Percentiles rank a stretch among this genome's conserved stretches.
Evolutionary conservation across 73 alveolate genomes (phyloP).

Genomic region (Paramecium bursaria): DNA sequence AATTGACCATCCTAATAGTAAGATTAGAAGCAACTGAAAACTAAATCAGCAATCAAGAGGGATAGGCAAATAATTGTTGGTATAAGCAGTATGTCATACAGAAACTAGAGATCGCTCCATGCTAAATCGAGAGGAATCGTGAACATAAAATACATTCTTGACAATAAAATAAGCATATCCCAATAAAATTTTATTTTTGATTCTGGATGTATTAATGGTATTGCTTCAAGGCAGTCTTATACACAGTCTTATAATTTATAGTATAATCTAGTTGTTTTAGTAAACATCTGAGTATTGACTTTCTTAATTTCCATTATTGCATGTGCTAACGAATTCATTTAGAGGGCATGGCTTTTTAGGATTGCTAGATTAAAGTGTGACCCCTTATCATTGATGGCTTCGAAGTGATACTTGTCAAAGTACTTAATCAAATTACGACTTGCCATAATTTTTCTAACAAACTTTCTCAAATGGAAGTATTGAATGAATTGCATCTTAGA

Average conservation of each 20-base stretch:
- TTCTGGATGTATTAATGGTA: slow-evolving; percentile 40
- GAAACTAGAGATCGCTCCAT: slow-evolving; percentile 12
- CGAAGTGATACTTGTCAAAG: slow-evolving; percentile 8
- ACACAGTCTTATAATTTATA: not conserved
- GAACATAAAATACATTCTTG: slow-evolving; percentile 20
- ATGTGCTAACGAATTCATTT: not conserved
- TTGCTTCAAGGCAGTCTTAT: not conserved
- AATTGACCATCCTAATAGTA: slow-evolving; percentile 28
- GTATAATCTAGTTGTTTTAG: not conserved
- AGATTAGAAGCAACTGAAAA: slow-evolving; percentile 40
- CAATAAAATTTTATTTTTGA: slow-evolving; percentile 15
- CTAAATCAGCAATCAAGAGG: not conserved
- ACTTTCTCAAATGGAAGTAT: slow-evolving; percentile 41
- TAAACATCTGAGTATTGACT: not conserved
- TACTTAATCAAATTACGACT: not conserved
- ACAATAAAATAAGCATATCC: not conserved
- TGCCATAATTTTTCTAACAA: not conserved
- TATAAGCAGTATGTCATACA: not conserved
- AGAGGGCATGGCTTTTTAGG: not conserved
- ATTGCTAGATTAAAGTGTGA: not conserved
- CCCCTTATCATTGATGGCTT: slow-evolving; percentile 50
- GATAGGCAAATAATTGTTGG: slow-evolving; percentile 34
- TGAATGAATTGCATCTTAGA: slow-evolving; percentile 4
- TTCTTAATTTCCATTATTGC: not conserved
- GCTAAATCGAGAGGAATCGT: slow-evolving; percentile 54